Evolutionary conservation across 495 filamentous ascomycete species (phyloP), one percentile per base, ranked within the genome.

Genomic region (Trichoderma gamsii): DNA sequence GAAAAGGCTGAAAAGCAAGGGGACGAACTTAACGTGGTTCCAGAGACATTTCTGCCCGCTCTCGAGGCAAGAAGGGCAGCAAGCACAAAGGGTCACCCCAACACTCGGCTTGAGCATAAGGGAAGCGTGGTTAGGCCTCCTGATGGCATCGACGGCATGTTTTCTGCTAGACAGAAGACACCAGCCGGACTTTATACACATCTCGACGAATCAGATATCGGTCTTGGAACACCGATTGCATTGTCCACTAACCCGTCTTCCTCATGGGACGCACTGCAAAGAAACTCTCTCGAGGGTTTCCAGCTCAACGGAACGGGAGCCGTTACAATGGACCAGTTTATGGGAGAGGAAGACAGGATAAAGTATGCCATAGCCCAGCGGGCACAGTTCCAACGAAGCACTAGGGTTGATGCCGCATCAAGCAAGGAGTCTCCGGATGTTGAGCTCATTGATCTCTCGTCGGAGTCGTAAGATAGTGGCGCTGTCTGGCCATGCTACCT

Each of bases 11-110:
- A 87, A 71, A 86, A 85, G 27, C 82, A 85, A 2, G 95, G 94
- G 0, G 93, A 98, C 71, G 95, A 97, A 72, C 85, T 99, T 68
- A 97, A 97, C 71, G 87, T 98, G 21, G 85, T 96, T 29, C 91
- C 94, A 0, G 91, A 97, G 73, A 92, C 92, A 0, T 98, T 97
- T 79, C 92, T 90, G 63, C 84, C 88, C 0, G 88, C 88, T 3
- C 79, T 80, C 13, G 86, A 87, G 70, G 87, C 86, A 67, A 82
- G 81, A 68, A 41, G 9, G 66, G 66, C 49, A n/a, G 51, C 49
- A 4, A n/a, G 29, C 1, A 25, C 27, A 3, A 51, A 46, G 65
- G 65, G 38, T 43, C 78, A 1, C 72, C 76, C 56, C 70, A 70
- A 5, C 27, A 56, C 41, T 25, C 69, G 66, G 8, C 44, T 75